phyloP scores from a whole-genome alignment of 2,329 filamentous ascomycete genomes.

The Colletotrichum tropicicola region DNA sequence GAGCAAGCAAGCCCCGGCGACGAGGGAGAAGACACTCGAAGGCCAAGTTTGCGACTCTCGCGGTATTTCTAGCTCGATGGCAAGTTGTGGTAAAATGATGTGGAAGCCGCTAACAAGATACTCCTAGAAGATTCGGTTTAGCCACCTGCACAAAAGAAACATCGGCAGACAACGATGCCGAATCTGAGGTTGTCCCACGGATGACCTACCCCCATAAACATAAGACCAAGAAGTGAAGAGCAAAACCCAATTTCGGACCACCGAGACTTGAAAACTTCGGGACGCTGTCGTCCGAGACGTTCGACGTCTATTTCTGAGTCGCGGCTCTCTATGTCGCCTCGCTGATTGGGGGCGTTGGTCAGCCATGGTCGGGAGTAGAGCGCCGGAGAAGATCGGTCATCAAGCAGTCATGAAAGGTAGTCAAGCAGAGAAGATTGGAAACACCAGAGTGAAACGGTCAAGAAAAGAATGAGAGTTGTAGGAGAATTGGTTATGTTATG shows the following conservation, averaged over 20 bases:
- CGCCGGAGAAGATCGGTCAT: background rate
- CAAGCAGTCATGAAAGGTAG: too few species aligned
- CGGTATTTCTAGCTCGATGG: background rate
- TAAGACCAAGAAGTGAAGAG: background rate
- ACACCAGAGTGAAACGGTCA: too few species aligned
- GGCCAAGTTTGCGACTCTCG: slow-evolving; percentile 64
- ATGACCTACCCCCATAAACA: background rate
- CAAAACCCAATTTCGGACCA: background rate
- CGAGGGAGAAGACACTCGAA: slow-evolving; percentile 66
- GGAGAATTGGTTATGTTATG: too few species aligned
- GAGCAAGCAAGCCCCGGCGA: slow-evolving; percentile 65
- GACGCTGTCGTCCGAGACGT: background rate
- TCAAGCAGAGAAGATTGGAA: too few species aligned
- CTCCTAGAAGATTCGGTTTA: background rate
- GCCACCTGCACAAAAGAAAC: background rate
- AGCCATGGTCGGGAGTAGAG: background rate
- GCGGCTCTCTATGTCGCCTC: background rate
- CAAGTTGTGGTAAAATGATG: background rate
- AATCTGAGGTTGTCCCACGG: too few species aligned
- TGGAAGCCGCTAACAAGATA: background rate
- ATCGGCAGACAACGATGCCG: background rate
- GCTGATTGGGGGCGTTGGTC: background rate
- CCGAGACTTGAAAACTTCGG: background rate
- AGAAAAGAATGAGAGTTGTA: too few species aligned
- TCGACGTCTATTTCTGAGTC: background rate